Evolutionary conservation across 208 protist genomes (phyloP).

Genomic region (Leptomonas pyrrhocoris): DNA sequence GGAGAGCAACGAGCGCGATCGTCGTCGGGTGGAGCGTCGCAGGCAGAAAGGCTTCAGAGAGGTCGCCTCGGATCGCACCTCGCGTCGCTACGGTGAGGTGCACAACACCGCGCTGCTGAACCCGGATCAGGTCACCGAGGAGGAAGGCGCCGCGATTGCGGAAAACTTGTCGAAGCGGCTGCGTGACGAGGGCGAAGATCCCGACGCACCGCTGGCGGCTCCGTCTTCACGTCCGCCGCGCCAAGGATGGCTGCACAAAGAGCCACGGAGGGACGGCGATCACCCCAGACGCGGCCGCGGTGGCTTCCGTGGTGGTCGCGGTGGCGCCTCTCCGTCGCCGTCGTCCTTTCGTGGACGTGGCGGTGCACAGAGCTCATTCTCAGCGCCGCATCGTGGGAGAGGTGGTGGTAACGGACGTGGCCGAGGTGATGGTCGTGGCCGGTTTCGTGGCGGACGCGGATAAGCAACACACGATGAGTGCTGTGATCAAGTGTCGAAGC

Average conservation of each 20-base stretch:
- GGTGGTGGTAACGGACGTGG: conserved; percentile 14
- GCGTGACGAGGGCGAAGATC: conserved; percentile 46
- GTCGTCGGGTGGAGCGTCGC: conserved; percentile 54
- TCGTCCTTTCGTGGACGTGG: background rate
- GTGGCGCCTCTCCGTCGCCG: background rate
- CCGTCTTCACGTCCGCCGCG: background rate
- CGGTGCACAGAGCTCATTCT: no score
- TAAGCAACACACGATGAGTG: background rate
- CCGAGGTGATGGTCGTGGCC: background rate
- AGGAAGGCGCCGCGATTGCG: conserved; percentile 59
- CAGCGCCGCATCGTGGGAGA: background rate
- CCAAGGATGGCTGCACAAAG: background rate
- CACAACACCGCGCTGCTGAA: conserved; percentile 71
- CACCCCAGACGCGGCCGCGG: conserved; percentile 2
- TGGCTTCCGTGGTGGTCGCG: background rate
- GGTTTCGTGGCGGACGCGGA: background rate
- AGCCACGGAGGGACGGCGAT: background rate
- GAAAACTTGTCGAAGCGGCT: conserved; percentile 64
- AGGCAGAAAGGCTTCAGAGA: conserved; percentile 71
- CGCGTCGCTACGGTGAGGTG: conserved; percentile 80
- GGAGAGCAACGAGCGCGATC: conserved; percentile 71
- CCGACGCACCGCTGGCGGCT: conserved; percentile 26
- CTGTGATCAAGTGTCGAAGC: no score
- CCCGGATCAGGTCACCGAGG: conserved; percentile 45
- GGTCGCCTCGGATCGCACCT: conserved; percentile 65